A percentile compares a stretch with the other conserved stretches of the same genome.
Conservation (phyloP, 306 rosid genomes). For the Vachellia collinsii region DNA sequence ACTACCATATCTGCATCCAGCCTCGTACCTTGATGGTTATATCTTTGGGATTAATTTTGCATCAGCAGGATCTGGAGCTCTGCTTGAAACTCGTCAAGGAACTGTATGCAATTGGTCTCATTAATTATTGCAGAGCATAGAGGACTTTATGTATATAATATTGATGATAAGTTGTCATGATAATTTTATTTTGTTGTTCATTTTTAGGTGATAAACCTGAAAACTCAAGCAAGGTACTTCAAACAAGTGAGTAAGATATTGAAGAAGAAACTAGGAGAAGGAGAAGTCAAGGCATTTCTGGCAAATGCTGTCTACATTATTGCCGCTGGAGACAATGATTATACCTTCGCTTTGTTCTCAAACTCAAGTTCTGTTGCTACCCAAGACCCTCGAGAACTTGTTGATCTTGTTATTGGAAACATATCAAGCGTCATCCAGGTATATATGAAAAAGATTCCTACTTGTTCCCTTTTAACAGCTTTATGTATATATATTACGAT, state of each 20-base stretch:
- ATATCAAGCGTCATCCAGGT: conserved; percentile 43
- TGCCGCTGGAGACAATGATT: conserved; percentile 45
- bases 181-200: too few species aligned
- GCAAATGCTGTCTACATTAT: background rate
- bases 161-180: too few species aligned
- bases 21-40: background rate
- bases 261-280: conserved; percentile 41
- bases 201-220: conserved; percentile 48
- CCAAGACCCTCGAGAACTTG: conserved; percentile 37
- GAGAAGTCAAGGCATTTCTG: background rate
- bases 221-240: conserved; percentile 30
- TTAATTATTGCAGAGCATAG: background rate
- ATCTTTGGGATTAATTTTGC: conserved; percentile 45
- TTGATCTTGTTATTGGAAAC: conserved; percentile 54
- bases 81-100: conserved; percentile 3
- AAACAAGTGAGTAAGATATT: conserved; percentile 39
- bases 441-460: too few species aligned
- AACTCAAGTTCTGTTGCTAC: background rate
- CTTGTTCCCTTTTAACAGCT: too few species aligned
- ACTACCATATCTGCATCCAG: conserved; percentile 44
- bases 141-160: too few species aligned
- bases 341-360: conserved; percentile 2
- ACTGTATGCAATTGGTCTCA: background rate
- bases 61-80: conserved; percentile 45
- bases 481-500: too few species aligned